Percentiles rank a stretch among this genome's conserved stretches.
Evolutionary conservation across 768 basidiomycete species (phyloP).

Genomic region (Galerina marginata): DNA sequence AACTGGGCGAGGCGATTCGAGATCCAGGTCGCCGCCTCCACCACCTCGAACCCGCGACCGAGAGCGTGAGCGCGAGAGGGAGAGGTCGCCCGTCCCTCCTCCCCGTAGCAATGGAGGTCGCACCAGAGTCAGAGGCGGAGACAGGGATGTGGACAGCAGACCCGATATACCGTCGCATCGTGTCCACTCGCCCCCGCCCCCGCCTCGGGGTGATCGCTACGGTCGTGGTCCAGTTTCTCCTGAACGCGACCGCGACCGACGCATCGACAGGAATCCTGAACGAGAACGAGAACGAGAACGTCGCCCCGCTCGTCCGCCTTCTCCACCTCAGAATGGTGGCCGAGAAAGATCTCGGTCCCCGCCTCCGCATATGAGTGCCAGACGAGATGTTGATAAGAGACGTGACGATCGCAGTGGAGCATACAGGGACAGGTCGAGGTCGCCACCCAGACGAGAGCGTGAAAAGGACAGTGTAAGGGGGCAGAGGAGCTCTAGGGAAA

Average conservation of each 20-base stretch:
- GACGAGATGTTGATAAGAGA: slow-evolving; percentile 4
- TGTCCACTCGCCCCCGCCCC: slow-evolving; percentile 21
- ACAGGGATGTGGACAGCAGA: slow-evolving; percentile 19
- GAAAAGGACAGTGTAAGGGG: slow-evolving; percentile 14
- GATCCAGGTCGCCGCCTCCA: slow-evolving; percentile 11
- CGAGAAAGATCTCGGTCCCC: slow-evolving; percentile 27
- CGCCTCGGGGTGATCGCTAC: slow-evolving; percentile 17
- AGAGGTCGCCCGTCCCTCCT: slow-evolving; percentile 21
- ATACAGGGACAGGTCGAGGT: slow-evolving; percentile 22
- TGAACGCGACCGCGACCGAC: slow-evolving; percentile 12
- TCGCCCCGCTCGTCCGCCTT: slow-evolving; percentile 9
- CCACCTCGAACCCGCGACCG: slow-evolving; percentile 19
- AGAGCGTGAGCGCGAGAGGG: slow-evolving; percentile 12
- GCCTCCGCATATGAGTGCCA: slow-evolving; percentile 27
- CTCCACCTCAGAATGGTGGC: slow-evolving; percentile 4
- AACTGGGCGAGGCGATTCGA: background rate
- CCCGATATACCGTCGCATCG: slow-evolving; percentile 15
- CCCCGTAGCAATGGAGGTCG: slow-evolving; percentile 10
- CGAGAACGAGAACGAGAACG: slow-evolving; percentile 17
- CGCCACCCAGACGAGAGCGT: slow-evolving; percentile 21
- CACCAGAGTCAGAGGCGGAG: slow-evolving; percentile 11
- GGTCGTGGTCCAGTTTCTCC: slow-evolving; percentile 3
- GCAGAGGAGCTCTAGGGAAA: slow-evolving; percentile 17
- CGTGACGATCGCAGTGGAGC: too few relatives aligned
- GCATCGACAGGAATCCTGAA: background rate